Base-by-base conservation (phyloP, 2,329 filamentous ascomycete genomes). In the Hypoxylon sp. region DNA sequence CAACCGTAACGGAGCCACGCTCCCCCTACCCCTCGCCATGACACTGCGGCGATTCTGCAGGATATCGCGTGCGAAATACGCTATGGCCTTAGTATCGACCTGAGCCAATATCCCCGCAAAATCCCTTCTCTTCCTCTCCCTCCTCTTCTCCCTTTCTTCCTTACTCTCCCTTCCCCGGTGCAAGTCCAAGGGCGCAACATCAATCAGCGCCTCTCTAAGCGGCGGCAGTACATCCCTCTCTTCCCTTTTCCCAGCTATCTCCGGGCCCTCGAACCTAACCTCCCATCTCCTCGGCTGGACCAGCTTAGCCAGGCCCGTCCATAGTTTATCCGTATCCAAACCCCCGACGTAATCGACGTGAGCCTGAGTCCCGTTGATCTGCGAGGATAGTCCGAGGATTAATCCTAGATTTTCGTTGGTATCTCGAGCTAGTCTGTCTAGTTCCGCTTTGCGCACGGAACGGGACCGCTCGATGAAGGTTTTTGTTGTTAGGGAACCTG, bases 311-410 rank as follows among this genome's bases (percentile, higher is more conserved):
- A 69, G 25, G 8, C 30, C 45, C 8, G 57, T 14, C 41, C 46
- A 46, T 43, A 68, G 39, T 48, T 56, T 66, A 3, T 41, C 52
- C 6, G 60, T 63, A 43, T 72, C 63, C 27, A 74, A 32, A 0
- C 69, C 65, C 5, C 71, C 68, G 16, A 63, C 60, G 46, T 71
- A 73, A 52, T 74, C 72, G 43, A 72, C 8, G 19, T 74, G 71
- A 5, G 60, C 41, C 23, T 70, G 63, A 9, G 32, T 52, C 12
- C 54, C 62, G 1, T 50, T 62, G 32, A 68, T 27, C 8, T 68
- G 55, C 57, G 53, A 68, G 5, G 70, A 73, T 21, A 74, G 32
- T 2, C 72, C 71, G 8, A 74, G 27, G 4, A 73, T 41, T 2
- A 74, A 16, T 23, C 69, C 66, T n/a, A 70, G 11, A 25, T 73